Evolutionary conservation across 1,139 yeast species (phyloP), one percentile per base, ranked within the genome.

Genomic region (Zygosaccharomyces pseudobailii): DNA sequence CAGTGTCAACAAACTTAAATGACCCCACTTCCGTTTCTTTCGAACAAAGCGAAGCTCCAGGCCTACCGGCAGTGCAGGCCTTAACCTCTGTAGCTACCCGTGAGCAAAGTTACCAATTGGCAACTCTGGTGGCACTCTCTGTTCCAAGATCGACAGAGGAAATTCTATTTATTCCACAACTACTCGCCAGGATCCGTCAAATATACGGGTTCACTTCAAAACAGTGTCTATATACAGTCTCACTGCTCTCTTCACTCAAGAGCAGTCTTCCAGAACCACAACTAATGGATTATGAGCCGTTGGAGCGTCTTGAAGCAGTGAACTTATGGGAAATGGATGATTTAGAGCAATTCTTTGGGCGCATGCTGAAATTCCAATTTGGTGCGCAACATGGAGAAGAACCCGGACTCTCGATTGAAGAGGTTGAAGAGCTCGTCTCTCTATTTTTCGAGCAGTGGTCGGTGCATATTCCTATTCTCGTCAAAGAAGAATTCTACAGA

Each of bases 381-480:
- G 33, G 33, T 6, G 6, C 13, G 2, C 19, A n/a, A 17, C 27
- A 34, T 10, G 27, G 21, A 17, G 27, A 34, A 17, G 27, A 34
- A 19, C 24, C 24, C 5, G 37, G 37, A 23, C 10, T 30, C 7
- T 6, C 33, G 23, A 43, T 63, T 22, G 41, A 48, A 1, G 65
- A 63, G 36, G 56, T 63, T 19, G 64, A 62, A 40, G 59, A 58
- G 50, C 66, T 50, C 65, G 76, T 61, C 2, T 40, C 55, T 3
- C 36, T 65, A 1, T 89, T 78, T 63, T 88, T 87, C 67, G 83
- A 81, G 53, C 85, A 84, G 52, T 89, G 96, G 95, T 84, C 87
- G 31, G 74, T 76, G 37, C 68, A 79, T 13, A 72, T 84, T 36
- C 94, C 96, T 0, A 73, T 87, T 8, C 62, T 88, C 45, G 87